Evolutionary conservation across 139 green algal genomes (phyloP).

Genomic region (Tetratostichococcus sp.): DNA sequence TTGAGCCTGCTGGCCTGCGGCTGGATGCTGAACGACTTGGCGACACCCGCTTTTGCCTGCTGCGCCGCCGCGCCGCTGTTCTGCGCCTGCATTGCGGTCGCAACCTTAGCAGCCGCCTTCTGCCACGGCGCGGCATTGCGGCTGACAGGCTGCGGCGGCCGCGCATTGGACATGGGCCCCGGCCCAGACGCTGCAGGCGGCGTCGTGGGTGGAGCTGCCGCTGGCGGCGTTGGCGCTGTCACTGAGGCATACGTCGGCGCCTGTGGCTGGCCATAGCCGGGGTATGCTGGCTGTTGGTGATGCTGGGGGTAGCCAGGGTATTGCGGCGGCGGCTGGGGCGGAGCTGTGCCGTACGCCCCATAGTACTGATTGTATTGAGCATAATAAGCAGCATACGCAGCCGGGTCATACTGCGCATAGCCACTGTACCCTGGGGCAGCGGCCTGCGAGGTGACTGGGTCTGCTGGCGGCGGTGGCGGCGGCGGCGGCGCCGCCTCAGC

Average conservation of each 20-base stretch:
- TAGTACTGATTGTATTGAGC: slow-evolving; percentile 8
- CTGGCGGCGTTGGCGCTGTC: no score
- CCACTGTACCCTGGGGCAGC: background rate
- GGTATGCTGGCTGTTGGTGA: background rate
- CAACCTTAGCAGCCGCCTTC: background rate
- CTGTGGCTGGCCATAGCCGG: no score
- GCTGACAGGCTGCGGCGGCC: background rate
- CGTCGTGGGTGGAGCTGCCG: no score
- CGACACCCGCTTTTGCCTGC: background rate
- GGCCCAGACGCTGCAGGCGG: background rate
- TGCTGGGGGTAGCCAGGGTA: background rate
- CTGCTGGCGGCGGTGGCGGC: no score
- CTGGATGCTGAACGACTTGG: slow-evolving; percentile 16
- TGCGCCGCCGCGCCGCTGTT: background rate
- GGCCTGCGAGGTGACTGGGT: background rate
- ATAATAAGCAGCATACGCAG: slow-evolving; percentile 8
- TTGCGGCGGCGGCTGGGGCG: background rate
- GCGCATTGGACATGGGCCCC: no score
- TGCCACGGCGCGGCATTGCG: background rate
- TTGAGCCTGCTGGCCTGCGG: slow-evolving; percentile 20
- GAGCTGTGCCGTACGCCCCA: background rate
- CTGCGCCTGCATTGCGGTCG: background rate
- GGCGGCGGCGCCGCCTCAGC: background rate
- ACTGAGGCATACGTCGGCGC: no score
- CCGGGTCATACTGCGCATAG: background rate